Evolutionary conservation across 768 basidiomycete genomes (phyloP).

Genomic region (Boletus rubropictus): DNA sequence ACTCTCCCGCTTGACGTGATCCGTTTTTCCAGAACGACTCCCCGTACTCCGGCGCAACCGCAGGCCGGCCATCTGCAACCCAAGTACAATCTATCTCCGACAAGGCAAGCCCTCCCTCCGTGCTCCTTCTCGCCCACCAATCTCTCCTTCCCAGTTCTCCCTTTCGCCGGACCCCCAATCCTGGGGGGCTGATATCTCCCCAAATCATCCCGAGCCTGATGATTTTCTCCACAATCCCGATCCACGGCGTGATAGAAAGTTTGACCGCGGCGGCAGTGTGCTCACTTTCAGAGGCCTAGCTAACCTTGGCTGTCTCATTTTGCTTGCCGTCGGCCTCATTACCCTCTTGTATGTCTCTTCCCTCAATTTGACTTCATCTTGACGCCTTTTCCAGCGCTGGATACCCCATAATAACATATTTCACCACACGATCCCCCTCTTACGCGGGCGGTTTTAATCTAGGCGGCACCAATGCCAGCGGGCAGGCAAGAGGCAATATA

Average conservation of each 20-base stretch:
- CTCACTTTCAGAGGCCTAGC: slow-evolving; percentile 65
- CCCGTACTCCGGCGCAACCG: slow-evolving; percentile 33
- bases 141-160: slow-evolving; percentile 46
- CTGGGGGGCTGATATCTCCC: slow-evolving; percentile 66
- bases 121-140: slow-evolving; percentile 1
- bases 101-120: slow-evolving; percentile 37
- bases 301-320: slow-evolving; percentile 64
- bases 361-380: background rate
- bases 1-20: background rate
- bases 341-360: slow-evolving; percentile 50
- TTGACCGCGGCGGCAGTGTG: slow-evolving; percentile 49
- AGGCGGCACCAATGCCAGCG: slow-evolving; percentile 71
- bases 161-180: slow-evolving; percentile 66
- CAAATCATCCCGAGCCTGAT: slow-evolving; percentile 52
- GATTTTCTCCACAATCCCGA: slow-evolving; percentile 74
- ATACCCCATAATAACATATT: slow-evolving; percentile 57
- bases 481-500: slow-evolving; percentile 45
- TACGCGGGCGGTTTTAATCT: slow-evolving; percentile 62
- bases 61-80: slow-evolving; percentile 24
- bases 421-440: slow-evolving; percentile 40
- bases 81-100: slow-evolving; percentile 49
- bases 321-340: slow-evolving; percentile 49
- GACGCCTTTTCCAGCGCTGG: slow-evolving; percentile 42
- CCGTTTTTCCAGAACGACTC: slow-evolving; percentile 33
- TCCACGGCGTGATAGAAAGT: slow-evolving; percentile 53